Conservation (phyloP, 2,329 filamentous ascomycete genomes). For the Clarireedia hainanense region DNA sequence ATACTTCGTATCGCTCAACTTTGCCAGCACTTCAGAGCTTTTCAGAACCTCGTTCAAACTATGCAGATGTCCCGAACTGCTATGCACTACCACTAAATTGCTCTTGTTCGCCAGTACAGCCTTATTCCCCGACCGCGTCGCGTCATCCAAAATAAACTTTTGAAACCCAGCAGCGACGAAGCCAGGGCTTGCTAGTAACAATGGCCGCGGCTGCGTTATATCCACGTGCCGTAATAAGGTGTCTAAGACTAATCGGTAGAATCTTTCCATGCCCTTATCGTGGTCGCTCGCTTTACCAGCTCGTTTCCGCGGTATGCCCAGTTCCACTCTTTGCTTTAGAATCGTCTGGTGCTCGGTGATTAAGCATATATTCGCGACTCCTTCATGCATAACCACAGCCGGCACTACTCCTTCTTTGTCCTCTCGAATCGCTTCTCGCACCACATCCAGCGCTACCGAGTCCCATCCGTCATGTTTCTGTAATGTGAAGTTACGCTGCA, state of each 20-base stretch:
- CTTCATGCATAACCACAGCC: slow-evolving; percentile 91
- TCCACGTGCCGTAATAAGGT: slow-evolving; percentile 74
- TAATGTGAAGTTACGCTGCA: slow-evolving; percentile 79
- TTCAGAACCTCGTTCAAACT: slow-evolving; percentile 81
- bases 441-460: slow-evolving; percentile 70
- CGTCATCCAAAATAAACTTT: slow-evolving; percentile 62
- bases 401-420: slow-evolving; percentile 76
- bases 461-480: slow-evolving; percentile 88
- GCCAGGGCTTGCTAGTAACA: slow-evolving; percentile 82
- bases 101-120: slow-evolving; percentile 55
- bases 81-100: slow-evolving; percentile 67
- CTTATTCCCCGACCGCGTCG: slow-evolving; percentile 55
- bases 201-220: slow-evolving; percentile 58
- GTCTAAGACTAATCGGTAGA: slow-evolving; percentile 70
- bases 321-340: slow-evolving; percentile 61
- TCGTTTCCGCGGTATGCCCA: slow-evolving; percentile 59
- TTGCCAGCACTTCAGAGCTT: slow-evolving; percentile 66
- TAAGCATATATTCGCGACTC: slow-evolving; percentile 72
- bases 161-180: slow-evolving; percentile 80
- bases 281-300: slow-evolving; percentile 53
- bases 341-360: slow-evolving; percentile 76
- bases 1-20: slow-evolving; percentile 82
- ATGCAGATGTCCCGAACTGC: slow-evolving; percentile 79
- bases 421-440: slow-evolving; percentile 71
- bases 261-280: slow-evolving; percentile 63